A percentile compares a stretch with the other conserved stretches of the same genome.
Conservation (phyloP, 495 filamentous ascomycete genomes). For the Aspergillus indologenus region DNA sequence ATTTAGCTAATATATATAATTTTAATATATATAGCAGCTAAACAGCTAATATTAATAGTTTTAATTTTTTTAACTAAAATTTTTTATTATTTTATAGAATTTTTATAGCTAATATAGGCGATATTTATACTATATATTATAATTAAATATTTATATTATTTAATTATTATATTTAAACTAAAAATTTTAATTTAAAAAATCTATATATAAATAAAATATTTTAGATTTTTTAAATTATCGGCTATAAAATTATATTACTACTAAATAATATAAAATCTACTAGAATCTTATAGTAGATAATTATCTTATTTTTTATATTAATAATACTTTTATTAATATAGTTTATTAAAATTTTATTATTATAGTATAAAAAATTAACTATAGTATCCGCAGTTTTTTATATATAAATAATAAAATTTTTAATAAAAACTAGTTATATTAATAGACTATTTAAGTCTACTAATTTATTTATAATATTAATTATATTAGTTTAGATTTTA, state of each 20-base stretch:
- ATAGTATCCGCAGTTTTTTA: constrained; percentile 8
- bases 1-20: not conserved
- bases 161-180: not conserved
- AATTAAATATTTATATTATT: not conserved
- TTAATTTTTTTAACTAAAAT: not conserved
- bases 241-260: not conserved
- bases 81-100: not conserved
- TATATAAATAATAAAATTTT: constrained; percentile 11
- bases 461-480: constrained; percentile 3
- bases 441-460: constrained; percentile 10
- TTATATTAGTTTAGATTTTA: not conserved
- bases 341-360: not conserved
- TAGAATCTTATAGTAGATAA: constrained; percentile 1
- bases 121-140: not conserved
- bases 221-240: not conserved
- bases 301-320: constrained; percentile 4
- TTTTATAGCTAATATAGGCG: not conserved
- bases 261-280: not conserved
- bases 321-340: constrained; percentile 4
- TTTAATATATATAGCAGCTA: not conserved
- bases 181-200: not conserved
- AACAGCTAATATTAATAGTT: not conserved
- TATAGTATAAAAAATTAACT: not conserved
- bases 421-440: constrained; percentile 7
- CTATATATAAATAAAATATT: not conserved